Percentiles rank a stretch among this genome's conserved stretches.
phyloP scores from a whole-genome alignment of 805 yeast species.

The Saccharomycopsis sp. region DNA sequence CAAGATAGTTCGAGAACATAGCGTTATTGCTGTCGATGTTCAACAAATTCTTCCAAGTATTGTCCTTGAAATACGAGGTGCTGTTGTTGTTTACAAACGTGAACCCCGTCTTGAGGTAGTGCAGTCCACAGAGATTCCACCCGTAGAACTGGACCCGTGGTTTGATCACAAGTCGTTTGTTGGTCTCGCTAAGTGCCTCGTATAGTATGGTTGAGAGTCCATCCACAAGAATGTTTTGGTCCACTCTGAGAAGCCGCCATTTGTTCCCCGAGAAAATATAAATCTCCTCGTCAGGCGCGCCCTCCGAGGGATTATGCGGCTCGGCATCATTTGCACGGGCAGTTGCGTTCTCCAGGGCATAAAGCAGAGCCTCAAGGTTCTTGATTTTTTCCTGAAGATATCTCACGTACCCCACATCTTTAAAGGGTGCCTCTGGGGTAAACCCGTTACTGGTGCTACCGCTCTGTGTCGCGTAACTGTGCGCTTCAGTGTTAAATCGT shows the following conservation, averaged over 20 bases:
- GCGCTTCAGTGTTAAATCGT: too few species aligned
- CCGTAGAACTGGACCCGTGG: conserved; percentile 40
- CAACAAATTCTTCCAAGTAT: background rate
- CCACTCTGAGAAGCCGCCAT: conserved; percentile 12
- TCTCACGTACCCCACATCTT: background rate
- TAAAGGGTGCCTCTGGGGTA: background rate
- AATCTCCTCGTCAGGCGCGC: conserved; percentile 1
- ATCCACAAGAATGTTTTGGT: conserved; percentile 10
- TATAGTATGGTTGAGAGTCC: conserved; percentile 3
- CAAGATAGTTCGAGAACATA: conserved; percentile 30
- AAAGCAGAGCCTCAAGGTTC: conserved; percentile 30
- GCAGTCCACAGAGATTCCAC: conserved; percentile 56
- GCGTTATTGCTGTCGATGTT: background rate
- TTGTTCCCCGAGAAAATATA: conserved; percentile 7
- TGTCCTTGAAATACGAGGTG: background rate
- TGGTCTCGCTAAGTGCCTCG: background rate
- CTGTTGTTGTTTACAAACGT: background rate
- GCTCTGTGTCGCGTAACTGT: background rate
- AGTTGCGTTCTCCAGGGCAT: background rate
- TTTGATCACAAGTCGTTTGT: background rate
- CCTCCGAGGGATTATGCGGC: background rate
- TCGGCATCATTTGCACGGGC: background rate
- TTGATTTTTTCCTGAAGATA: conserved; percentile 36
- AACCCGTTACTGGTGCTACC: background rate
- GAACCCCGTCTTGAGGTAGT: conserved; percentile 28